Percentiles rank a stretch among this genome's conserved stretches.
phyloP scores from a whole-genome alignment of 2,329 filamentous ascomycete genomes.

The Fusarium sp. region DNA sequence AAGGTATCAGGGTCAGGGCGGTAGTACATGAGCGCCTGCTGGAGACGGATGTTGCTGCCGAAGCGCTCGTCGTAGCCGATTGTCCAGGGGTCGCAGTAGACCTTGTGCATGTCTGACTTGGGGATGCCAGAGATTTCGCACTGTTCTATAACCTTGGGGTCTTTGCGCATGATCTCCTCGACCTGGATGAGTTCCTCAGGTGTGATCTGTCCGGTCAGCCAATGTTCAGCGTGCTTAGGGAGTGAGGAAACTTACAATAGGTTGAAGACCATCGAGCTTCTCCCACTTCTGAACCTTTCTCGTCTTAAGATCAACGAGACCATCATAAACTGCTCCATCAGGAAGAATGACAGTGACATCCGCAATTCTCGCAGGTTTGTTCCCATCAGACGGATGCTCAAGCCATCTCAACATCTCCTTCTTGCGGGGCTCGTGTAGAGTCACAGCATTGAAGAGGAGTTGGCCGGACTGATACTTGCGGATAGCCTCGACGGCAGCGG shows the following conservation, averaged over 20 bases:
- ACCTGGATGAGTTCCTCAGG: constrained; percentile 89
- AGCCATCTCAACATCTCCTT: constrained; percentile 84
- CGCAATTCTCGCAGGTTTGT: constrained; percentile 75
- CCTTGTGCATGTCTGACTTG: constrained; percentile 88
- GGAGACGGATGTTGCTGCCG: constrained; percentile 78
- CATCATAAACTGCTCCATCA: constrained; percentile 84
- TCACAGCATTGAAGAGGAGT: constrained; percentile 87
- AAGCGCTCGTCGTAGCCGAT: constrained; percentile 94
- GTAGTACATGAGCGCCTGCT: constrained; percentile 97
- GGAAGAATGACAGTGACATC: constrained; percentile 85
- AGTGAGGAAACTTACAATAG: constrained; percentile 64
- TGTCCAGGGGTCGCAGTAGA: constrained; percentile 96
- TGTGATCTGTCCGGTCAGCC: constrained; percentile 69
- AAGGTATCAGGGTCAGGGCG: constrained; percentile 84
- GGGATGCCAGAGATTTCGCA: constrained; percentile 85
- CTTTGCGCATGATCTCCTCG: constrained; percentile 77
- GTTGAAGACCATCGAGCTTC: constrained; percentile 78
- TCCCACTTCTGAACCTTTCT: constrained; percentile 78
- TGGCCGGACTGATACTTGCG: constrained; percentile 71
- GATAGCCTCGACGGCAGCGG: constrained; percentile 71
- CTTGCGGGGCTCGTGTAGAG: constrained; percentile 86
- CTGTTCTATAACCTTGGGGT: constrained; percentile 90
- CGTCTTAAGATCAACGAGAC: constrained; percentile 76
- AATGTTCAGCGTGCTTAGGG: no score
- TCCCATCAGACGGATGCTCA: constrained; percentile 65